Conservation (phyloP, 306 rosid species). For the Delonix regia region DNA sequence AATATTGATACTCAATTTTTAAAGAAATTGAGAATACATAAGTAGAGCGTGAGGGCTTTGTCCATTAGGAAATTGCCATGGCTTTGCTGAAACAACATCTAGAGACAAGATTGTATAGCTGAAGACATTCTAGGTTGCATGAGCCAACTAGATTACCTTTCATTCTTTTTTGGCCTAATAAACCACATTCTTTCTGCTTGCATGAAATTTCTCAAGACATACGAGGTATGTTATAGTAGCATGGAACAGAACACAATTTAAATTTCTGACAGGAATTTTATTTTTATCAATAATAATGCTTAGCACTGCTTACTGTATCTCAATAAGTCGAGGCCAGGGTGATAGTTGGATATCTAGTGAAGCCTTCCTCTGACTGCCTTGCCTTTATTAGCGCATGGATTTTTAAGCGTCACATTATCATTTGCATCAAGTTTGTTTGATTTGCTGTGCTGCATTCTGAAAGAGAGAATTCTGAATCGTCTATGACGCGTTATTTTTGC, state of each 20-base stretch:
- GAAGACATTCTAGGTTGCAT: not conserved
- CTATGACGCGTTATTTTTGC: not conserved
- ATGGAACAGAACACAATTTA: not conserved
- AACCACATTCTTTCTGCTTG: not conserved
- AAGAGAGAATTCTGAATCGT: not conserved
- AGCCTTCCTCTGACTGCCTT: not conserved
- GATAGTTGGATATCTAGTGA: not conserved
- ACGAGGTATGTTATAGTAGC: not conserved
- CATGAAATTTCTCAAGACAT: not conserved
- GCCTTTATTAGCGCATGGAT: not conserved
- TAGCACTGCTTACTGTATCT: not conserved
- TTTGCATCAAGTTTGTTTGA: not conserved
- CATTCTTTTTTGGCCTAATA: not conserved
- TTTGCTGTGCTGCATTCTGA: not conserved
- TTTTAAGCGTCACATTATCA: not conserved
- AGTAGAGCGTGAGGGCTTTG: not conserved
- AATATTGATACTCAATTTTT: not conserved
- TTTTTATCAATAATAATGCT: not conserved
- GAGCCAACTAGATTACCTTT: conserved; percentile 4
- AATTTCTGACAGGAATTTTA: conserved; percentile 2
- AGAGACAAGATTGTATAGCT: not conserved
- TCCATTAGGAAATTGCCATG: not conserved
- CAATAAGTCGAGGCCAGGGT: not conserved
- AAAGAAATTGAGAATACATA: not conserved
- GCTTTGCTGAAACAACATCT: not conserved